These are phyloP conservation scores for Lolium rigidum DNA, from an alignment of 176 grass and related monocot species.

Conservation along the genomic window DNA sequence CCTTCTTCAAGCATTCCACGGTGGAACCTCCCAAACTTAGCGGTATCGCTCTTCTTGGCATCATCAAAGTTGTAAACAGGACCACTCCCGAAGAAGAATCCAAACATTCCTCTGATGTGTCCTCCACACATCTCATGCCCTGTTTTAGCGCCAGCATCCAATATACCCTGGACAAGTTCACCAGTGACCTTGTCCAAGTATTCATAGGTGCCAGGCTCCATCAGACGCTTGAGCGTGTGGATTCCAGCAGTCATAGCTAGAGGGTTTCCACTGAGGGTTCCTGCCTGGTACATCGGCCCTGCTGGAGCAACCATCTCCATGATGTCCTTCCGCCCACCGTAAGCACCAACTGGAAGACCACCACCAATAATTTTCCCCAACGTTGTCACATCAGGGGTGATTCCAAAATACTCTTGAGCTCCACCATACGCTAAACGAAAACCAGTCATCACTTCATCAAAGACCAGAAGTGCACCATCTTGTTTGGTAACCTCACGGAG, in stretches of 20 bases:
- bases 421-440: conserved; percentile 94
- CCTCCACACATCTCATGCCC: conserved; percentile 97
- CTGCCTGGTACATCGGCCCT: conserved; percentile 98
- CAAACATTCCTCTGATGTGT: conserved; percentile 94
- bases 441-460: conserved; percentile 99
- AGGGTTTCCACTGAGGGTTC: conserved; percentile 97
- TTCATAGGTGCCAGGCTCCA: conserved; percentile 74
- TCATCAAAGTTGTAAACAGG: conserved; percentile 91
- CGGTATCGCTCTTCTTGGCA: conserved; percentile 84
- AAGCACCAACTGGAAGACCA: conserved; percentile 95
- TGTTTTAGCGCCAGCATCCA: conserved; percentile 68
- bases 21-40: conserved; percentile 91
- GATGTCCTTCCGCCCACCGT: conserved; percentile 93
- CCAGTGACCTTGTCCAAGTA: conserved; percentile 91
- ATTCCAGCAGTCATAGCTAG: conserved; percentile 99
- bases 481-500: conserved; percentile 87
- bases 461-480: conserved; percentile 83
- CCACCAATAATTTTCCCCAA: conserved; percentile 94
- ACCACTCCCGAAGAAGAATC: conserved; percentile 76
- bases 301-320: conserved; percentile 98
- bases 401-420: conserved; percentile 95
- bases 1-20: conserved; percentile 96
- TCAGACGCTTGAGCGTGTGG: conserved; percentile 81
- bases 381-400: conserved; percentile 91
- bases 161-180: conserved; percentile 71